These are phyloP conservation scores for Borealophlyctis nickersoniae DNA, from an alignment of 192 early-diverging fungal species.

Conservation along the genomic window DNA sequence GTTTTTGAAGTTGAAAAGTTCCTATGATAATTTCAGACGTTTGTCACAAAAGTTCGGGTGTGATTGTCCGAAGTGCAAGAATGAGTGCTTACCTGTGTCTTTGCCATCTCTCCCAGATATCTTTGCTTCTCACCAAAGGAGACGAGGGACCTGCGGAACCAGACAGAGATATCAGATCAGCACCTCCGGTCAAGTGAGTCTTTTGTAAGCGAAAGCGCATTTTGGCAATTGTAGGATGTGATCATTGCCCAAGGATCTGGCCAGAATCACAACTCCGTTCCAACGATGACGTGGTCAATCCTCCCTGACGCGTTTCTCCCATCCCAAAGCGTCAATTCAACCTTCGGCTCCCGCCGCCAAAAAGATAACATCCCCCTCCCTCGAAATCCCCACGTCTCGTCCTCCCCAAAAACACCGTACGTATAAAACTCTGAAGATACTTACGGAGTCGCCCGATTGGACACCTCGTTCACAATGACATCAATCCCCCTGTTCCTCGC, in stretches of 20 bases:
- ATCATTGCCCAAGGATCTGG: too few species aligned
- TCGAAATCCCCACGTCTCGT: not conserved
- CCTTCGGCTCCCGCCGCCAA: not conserved
- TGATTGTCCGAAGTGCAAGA: not conserved
- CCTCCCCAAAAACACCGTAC: not conserved
- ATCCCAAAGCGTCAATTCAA: too few species aligned
- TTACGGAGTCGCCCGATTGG: constrained; percentile 92
- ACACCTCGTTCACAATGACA: constrained; percentile 94
- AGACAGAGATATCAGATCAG: too few species aligned
- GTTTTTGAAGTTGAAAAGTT: constrained; percentile 97
- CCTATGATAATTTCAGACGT: constrained; percentile 24
- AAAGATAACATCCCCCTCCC: not conserved
- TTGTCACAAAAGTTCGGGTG: not conserved
- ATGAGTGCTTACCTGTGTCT: constrained; percentile 48
- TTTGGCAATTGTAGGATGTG: too few species aligned
- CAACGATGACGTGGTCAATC: too few species aligned
- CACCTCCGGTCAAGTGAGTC: too few species aligned
- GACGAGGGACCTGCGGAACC: constrained; percentile 66
- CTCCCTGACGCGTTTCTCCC: too few species aligned
- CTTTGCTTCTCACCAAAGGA: constrained; percentile 95
- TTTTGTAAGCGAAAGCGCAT: too few species aligned
- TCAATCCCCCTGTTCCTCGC: constrained; percentile 98
- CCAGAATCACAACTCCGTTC: too few species aligned
- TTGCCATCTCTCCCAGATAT: constrained; percentile 91
- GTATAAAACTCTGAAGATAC: constrained; percentile 28